These are phyloP conservation scores for Coffea canephora DNA, from an alignment of 257 asterid species.

Conservation along the genomic window DNA sequence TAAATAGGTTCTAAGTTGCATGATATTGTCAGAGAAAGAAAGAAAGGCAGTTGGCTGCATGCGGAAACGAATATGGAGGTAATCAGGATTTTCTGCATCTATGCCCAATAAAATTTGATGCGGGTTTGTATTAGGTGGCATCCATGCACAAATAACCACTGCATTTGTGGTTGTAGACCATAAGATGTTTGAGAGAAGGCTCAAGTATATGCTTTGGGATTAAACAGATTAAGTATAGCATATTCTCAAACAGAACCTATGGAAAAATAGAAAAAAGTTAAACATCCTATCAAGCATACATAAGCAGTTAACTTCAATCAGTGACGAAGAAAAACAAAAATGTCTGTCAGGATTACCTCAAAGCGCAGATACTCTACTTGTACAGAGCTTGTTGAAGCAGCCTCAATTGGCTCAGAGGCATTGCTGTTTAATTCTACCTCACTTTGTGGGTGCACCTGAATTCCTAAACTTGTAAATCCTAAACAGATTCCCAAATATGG, in stretches of 20 bases:
- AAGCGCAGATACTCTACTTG: slow-evolving; percentile 63
- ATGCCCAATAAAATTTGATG: background rate
- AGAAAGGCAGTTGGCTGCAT: background rate
- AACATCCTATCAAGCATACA: background rate
- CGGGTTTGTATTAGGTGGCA: background rate
- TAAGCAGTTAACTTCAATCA: background rate
- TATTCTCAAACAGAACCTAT: background rate
- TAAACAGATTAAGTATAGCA: background rate
- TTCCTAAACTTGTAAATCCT: slow-evolving; percentile 14
- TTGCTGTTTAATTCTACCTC: slow-evolving; percentile 25
- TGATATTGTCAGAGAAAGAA: background rate
- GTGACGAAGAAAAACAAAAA: slow-evolving; percentile 1
- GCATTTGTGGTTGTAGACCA: background rate
- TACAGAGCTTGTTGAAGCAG: slow-evolving; percentile 26
- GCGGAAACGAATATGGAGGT: background rate
- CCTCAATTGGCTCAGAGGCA: slow-evolving; percentile 34
- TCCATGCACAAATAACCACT: background rate
- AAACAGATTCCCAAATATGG: background rate
- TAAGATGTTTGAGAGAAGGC: background rate
- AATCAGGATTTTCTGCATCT: background rate
- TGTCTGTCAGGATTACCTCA: slow-evolving; percentile 55
- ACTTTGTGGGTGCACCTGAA: slow-evolving; percentile 27
- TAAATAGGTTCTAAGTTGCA: background rate
- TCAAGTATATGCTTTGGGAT: background rate
- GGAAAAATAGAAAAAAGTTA: background rate